Base-by-base conservation (phyloP, 2,329 filamentous ascomycete species). In the Scedosporium apiospermum region DNA sequence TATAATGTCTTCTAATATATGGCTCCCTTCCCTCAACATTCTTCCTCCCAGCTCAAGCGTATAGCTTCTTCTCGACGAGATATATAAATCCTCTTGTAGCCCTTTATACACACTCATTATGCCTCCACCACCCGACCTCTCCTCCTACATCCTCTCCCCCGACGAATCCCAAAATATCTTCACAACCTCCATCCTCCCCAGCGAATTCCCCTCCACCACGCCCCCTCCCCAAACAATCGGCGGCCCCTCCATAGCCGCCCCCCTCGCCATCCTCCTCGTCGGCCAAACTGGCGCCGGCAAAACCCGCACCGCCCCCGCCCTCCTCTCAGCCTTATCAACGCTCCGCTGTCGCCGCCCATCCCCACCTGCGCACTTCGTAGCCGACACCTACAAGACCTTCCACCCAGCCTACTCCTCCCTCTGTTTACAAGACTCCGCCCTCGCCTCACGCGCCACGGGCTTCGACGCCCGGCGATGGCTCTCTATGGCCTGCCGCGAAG, bases 221-320 rank as follows among this genome's bases (percentile, higher is more conserved):
- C n/a, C 46, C 5, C 53, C 67, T 23, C 53, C 61, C 46, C 16
- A 65, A 57, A 58, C 42, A 14, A n/a, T n/a, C n/a, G n/a, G n/a
- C 51, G 16, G 49, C 64, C 12, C 53, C 14, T 41, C 51, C 9
- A 4, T 46, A 58, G 14, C 9, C 7, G 18, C 46, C 6, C 76
- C 76, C 44, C 69, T 78, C 14, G 78, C 75, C 41, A 68, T 80
- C 57, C 70, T 81, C 21, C 69, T 78, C 14, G 73, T 79, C 27
- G 78, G 78, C 64, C 79, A 80, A 66, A 80, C 78, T 4, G 78
- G 79, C 67, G 77, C 79, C 14, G 78, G 79, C 60, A 81, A 81
- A 64, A 80, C 78, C 16, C 73, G 74, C 62, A 72, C 77, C 1
- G 75, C 77, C 10, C 77, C 76, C 2, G 66, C 69, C 41, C 68